phyloP scores from a whole-genome alignment of 768 basidiomycete species.

The Amanita fuliginea region DNA sequence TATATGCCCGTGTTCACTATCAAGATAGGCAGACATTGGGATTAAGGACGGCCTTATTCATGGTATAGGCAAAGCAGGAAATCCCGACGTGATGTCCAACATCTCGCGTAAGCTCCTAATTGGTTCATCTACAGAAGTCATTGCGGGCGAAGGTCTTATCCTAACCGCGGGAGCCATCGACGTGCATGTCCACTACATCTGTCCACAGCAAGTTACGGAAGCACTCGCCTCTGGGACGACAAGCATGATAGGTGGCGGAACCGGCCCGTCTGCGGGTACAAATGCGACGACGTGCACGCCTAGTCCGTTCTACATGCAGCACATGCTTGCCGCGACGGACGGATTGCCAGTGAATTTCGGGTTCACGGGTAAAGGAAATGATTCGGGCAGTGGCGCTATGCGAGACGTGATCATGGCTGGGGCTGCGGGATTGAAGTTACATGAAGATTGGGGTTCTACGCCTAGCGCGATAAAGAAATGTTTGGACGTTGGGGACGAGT shows the following conservation, averaged over 20 bases:
- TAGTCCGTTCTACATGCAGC: constrained; percentile 77
- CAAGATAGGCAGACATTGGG: constrained; percentile 81
- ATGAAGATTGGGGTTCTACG: constrained; percentile 96
- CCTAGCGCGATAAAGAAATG: constrained; percentile 72
- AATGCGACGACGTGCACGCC: constrained; percentile 94
- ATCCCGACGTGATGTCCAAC: constrained; percentile 84
- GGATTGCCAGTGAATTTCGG: constrained; percentile 84
- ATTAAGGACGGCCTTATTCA: constrained; percentile 73
- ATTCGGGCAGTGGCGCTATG: constrained; percentile 61
- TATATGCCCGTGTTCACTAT: not conserved
- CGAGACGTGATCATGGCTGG: constrained; percentile 79
- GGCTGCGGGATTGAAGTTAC: constrained; percentile 84
- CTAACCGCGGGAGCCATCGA: constrained; percentile 92
- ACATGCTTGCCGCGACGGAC: constrained; percentile 91
- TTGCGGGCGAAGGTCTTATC: constrained; percentile 92
- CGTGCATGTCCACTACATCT: constrained; percentile 91
- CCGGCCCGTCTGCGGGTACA: constrained; percentile 84
- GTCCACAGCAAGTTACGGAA: constrained; percentile 85
- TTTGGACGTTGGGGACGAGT: constrained; percentile 76
- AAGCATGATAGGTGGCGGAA: constrained; percentile 93
- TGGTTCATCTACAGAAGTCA: constrained; percentile 88
- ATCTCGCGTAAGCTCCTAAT: constrained; percentile 67
- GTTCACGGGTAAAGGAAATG: constrained; percentile 96
- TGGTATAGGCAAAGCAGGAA: constrained; percentile 95
- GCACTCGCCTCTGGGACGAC: constrained; percentile 78